Evolutionary conservation across 2,329 filamentous ascomycete genomes (phyloP).

Genomic region (Reticulascus tulasneorum): DNA sequence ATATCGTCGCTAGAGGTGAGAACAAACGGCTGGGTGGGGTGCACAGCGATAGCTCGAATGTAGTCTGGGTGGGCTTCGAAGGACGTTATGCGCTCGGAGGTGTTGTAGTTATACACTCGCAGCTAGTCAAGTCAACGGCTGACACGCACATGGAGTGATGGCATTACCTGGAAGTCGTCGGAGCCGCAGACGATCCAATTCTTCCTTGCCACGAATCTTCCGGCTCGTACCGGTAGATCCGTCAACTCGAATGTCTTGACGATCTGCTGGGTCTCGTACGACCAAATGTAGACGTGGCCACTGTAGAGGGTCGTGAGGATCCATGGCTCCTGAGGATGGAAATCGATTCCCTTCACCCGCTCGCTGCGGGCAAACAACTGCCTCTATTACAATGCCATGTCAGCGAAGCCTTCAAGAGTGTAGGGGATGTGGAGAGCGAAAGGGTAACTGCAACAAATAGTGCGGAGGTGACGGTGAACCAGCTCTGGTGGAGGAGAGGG

Average conservation of each 20-base stretch:
- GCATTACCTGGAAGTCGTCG: slow-evolving; percentile 72
- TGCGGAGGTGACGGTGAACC: no score
- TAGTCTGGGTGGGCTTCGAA: slow-evolving; percentile 99
- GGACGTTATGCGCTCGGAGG: slow-evolving; percentile 93
- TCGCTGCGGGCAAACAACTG: slow-evolving; percentile 72
- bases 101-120: slow-evolving; percentile 98
- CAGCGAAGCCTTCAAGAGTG: no score
- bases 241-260: slow-evolving; percentile 99
- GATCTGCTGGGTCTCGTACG: slow-evolving; percentile 92
- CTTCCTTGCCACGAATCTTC: slow-evolving; percentile 94
- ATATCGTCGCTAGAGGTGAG: slow-evolving; percentile 96
- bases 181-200: slow-evolving; percentile 98
- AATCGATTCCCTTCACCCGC: slow-evolving; percentile 96
- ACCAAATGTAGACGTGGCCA: slow-evolving; percentile 99
- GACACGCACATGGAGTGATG: no score
- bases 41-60: slow-evolving; percentile 92
- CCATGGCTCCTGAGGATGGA: slow-evolving; percentile 96
- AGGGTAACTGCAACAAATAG: no score
- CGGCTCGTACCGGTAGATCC: slow-evolving; percentile 94
- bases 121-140: slow-evolving; percentile 90
- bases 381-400: no score
- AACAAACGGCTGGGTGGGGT: slow-evolving; percentile 92
- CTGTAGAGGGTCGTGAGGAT: slow-evolving; percentile 87
- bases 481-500: no score
- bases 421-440: slow-evolving; percentile 15